A percentile compares a stretch with the other conserved stretches of the same genome.
Conservation (phyloP, 495 filamentous ascomycete species). For the Xanthoparmelia taractica region DNA sequence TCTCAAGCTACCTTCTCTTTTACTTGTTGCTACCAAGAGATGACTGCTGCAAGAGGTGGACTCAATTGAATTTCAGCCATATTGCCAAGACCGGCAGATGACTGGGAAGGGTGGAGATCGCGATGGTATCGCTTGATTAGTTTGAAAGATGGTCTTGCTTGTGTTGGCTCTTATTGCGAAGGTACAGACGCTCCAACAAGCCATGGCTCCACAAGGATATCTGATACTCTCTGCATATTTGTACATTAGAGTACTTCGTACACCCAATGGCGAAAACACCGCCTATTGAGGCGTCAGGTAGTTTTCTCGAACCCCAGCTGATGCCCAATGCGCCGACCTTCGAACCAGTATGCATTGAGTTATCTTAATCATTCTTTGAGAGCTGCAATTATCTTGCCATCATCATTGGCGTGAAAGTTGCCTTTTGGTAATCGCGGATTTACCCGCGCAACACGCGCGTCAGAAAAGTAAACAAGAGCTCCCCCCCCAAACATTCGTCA, state of each 20-base stretch:
- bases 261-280: too few relatives aligned
- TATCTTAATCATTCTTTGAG: too few relatives aligned
- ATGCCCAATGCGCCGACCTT: neutral
- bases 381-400: too few relatives aligned
- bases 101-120: too few relatives aligned
- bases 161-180: neutral
- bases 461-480: conserved; percentile 6
- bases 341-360: too few relatives aligned
- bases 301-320: neutral
- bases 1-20: too few relatives aligned
- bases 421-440: neutral
- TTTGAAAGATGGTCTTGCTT: neutral
- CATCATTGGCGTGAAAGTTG: too few relatives aligned
- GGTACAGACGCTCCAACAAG: neutral
- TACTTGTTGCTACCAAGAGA: too few relatives aligned
- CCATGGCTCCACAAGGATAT: neutral
- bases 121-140: neutral
- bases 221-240: neutral
- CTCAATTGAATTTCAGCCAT: too few relatives aligned
- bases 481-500: neutral
- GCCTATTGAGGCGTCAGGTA: neutral
- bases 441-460: conserved; percentile 1
- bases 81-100: too few relatives aligned
- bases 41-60: too few relatives aligned
- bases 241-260: too few relatives aligned